phyloP scores from a whole-genome alignment of 2,329 filamentous ascomycete genomes.

The Hypoxylon sp. region DNA sequence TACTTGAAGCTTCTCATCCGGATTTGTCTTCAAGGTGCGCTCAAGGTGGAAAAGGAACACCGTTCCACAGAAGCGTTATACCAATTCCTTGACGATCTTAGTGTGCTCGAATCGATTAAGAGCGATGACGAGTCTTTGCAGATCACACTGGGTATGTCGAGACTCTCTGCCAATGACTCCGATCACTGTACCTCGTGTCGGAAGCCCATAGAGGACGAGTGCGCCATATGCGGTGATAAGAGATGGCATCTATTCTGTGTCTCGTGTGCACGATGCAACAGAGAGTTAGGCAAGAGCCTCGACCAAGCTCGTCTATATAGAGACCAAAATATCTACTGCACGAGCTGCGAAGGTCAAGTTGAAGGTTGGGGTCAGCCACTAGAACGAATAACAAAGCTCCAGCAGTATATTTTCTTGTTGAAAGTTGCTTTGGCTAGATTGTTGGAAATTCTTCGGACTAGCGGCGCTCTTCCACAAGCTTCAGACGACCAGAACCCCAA shows the following conservation, averaged over 20 bases:
- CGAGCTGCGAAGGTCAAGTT: conserved; percentile 72
- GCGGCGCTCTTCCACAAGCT: conserved; percentile 82
- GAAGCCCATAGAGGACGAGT: conserved; percentile 95
- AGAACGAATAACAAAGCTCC: conserved; percentile 83
- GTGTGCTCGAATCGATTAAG: conserved; percentile 84
- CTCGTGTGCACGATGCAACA: conserved; percentile 76
- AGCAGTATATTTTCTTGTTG: conserved; percentile 94
- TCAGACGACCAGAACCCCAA: conserved; percentile 79
- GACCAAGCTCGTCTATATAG: conserved; percentile 80
- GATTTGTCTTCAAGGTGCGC: conserved; percentile 93
- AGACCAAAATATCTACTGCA: conserved; percentile 80
- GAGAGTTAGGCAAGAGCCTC: conserved; percentile 77
- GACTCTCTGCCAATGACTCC: conserved; percentile 80
- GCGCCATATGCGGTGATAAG: conserved; percentile 79
- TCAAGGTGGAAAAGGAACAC: conserved; percentile 91
- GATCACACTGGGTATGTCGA: conserved; percentile 74
- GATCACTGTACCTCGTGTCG: conserved; percentile 88
- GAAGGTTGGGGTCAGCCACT: conserved; percentile 71
- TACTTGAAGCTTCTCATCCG: conserved; percentile 98
- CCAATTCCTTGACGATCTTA: conserved; percentile 86
- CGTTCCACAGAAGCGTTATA: conserved; percentile 81
- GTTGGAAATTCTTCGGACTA: conserved; percentile 86
- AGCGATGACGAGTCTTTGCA: conserved; percentile 79
- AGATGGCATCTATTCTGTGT: conserved; percentile 90
- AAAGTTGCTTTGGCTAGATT: conserved; percentile 92